These are phyloP conservation scores for Salix exigua DNA, from an alignment of 345 rosid species.

Conservation along the genomic window DNA sequence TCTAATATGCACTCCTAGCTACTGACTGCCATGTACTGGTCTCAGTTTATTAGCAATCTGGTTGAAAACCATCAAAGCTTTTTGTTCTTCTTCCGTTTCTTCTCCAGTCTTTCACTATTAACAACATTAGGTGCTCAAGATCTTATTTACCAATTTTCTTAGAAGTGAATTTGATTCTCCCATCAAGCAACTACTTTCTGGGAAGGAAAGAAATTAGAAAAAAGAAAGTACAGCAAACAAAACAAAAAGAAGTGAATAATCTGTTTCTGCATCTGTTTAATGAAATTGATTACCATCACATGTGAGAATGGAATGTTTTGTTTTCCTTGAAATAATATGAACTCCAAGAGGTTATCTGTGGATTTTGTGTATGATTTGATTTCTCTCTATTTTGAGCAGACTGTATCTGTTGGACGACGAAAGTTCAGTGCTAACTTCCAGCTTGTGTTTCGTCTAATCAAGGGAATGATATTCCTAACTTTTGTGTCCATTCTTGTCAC, in stretches of 20 bases:
- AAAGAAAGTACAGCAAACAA: background rate
- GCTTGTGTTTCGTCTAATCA: slow-evolving; percentile 85
- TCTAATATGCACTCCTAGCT: background rate
- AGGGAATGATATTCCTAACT: slow-evolving; percentile 91
- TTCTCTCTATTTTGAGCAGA: slow-evolving; percentile 38
- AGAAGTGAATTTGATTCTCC: background rate
- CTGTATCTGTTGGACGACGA: slow-evolving; percentile 93
- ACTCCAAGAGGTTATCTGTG: slow-evolving; percentile 3
- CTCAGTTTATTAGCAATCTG: background rate
- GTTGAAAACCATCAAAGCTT: background rate
- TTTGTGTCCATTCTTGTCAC: slow-evolving; percentile 70
- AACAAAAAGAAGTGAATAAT: too few relatives aligned
- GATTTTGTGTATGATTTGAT: background rate
- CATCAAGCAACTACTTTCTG: background rate
- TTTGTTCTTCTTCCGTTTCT: background rate
- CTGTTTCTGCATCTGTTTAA: background rate
- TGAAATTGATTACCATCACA: background rate
- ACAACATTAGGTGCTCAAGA: background rate
- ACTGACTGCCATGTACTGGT: background rate
- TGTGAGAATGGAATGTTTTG: background rate
- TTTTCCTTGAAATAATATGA: slow-evolving; percentile 3
- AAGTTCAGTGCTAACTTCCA: slow-evolving; percentile 92
- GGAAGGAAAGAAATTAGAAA: background rate
- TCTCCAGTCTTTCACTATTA: background rate
- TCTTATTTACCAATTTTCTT: background rate